Percentiles rank a stretch among this genome's conserved stretches.
Conservation (phyloP, 805 yeast genomes). For the Saturnispora dispora region DNA sequence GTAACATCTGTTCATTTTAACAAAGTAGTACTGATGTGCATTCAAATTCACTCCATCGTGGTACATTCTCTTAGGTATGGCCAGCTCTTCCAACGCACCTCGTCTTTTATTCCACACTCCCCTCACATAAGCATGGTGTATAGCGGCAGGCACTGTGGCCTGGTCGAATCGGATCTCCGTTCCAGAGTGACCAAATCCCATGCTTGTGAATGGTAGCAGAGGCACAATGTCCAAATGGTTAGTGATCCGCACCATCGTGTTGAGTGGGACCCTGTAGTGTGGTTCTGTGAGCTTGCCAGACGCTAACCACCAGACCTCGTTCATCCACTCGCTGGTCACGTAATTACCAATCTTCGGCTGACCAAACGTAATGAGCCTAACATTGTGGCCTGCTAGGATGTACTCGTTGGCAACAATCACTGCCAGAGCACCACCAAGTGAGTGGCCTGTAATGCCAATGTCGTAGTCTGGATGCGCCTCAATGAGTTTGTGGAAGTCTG, state of each 20-base stretch:
- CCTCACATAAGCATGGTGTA: not conserved
- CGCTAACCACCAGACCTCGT: slow-evolving; percentile 32
- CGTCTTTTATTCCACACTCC: not conserved
- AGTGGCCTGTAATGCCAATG: slow-evolving; percentile 59
- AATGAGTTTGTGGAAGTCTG: slow-evolving; percentile 28
- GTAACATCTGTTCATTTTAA: not conserved
- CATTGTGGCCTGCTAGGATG: slow-evolving; percentile 41
- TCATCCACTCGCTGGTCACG: slow-evolving; percentile 42
- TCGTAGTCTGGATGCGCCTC: slow-evolving; percentile 38
- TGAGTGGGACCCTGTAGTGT: slow-evolving; percentile 21
- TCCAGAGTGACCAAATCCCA: slow-evolving; percentile 37
- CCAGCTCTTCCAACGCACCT: not conserved
- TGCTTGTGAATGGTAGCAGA: slow-evolving; percentile 43
- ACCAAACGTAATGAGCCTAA: slow-evolving; percentile 51
- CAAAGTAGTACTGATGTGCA: not conserved
- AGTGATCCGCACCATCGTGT: slow-evolving; percentile 45
- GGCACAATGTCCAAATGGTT: slow-evolving; percentile 56
- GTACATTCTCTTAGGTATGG: not conserved
- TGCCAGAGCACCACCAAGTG: slow-evolving; percentile 60
- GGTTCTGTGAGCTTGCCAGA: not conserved
- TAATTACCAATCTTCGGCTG: slow-evolving; percentile 57
- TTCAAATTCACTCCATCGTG: not conserved
- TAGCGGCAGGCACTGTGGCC: slow-evolving; percentile 24
- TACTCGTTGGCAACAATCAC: slow-evolving; percentile 55
- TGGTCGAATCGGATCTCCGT: slow-evolving; percentile 39